Conservation (phyloP, 2,329 filamentous ascomycete species). For the Fusarium paranaense region DNA sequence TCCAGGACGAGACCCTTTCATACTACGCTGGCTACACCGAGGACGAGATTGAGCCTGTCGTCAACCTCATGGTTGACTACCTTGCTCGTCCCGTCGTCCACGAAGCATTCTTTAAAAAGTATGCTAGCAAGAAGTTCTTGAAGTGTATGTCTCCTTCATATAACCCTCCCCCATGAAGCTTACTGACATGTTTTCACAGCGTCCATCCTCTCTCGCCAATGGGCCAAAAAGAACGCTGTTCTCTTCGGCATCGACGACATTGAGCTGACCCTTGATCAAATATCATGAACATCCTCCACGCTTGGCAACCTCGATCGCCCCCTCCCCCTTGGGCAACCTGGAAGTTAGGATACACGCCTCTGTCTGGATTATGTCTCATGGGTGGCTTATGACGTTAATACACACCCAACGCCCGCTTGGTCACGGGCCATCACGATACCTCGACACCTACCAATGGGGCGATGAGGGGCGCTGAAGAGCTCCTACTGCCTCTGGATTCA, state of each 20-base stretch:
- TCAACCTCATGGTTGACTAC: slow-evolving; percentile 96
- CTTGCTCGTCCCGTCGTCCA: slow-evolving; percentile 90
- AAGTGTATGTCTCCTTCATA: slow-evolving; percentile 77
- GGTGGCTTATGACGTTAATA: slow-evolving; percentile 51
- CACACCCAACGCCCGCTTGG: slow-evolving; percentile 42
- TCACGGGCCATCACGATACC: slow-evolving; percentile 41
- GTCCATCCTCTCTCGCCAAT: slow-evolving; percentile 89
- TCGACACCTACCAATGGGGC: slow-evolving; percentile 30
- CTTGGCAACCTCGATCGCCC: slow-evolving; percentile 18
- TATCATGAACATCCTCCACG: slow-evolving; percentile 45
- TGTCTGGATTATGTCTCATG: slow-evolving; percentile 47
- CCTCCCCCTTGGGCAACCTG: slow-evolving; percentile 28
- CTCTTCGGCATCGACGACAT: slow-evolving; percentile 66
- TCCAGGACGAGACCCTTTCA: slow-evolving; percentile 82
- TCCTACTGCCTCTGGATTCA: slow-evolving; percentile 40
- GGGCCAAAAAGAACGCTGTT: slow-evolving; percentile 85
- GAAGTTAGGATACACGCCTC: slow-evolving; percentile 45
- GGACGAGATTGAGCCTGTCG: slow-evolving; percentile 91
- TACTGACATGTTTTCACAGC: slow-evolving; percentile 62
- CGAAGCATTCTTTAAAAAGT: slow-evolving; percentile 99
- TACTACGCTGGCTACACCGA: slow-evolving; percentile 96
- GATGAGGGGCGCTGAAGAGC: slow-evolving; percentile 25
- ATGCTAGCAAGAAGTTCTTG: slow-evolving; percentile 98
- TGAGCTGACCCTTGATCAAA: slow-evolving; percentile 63
- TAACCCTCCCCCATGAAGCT: not conserved